These are phyloP conservation scores for Discostella stelligeroides DNA, from an alignment of 108 stramenopile species.

Conservation along the genomic window DNA sequence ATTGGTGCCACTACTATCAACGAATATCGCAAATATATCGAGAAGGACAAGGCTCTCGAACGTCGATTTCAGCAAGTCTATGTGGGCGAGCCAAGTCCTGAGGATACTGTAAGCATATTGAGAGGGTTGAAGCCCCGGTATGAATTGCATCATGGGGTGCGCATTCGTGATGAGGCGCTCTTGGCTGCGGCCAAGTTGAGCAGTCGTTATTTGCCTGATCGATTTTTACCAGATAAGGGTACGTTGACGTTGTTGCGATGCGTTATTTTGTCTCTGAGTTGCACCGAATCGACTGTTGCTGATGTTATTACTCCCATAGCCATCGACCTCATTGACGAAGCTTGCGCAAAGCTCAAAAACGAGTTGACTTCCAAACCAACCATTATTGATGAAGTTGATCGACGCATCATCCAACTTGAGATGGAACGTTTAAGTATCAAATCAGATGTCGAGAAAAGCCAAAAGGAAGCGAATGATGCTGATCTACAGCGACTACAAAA, in stretches of 20 bases:
- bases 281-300: not conserved
- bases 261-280: not conserved
- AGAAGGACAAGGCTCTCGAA: conserved; percentile 98
- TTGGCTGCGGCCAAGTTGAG: conserved; percentile 96
- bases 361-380: conserved; percentile 85
- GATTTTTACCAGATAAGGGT: conserved; percentile 78
- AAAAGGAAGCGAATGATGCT: conserved; percentile 38
- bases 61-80: conserved; percentile 98
- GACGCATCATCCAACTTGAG: conserved; percentile 93
- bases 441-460: conserved; percentile 70
- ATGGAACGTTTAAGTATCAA: conserved; percentile 92
- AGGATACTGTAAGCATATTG: conserved; percentile 98
- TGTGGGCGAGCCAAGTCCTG: conserved; percentile 94
- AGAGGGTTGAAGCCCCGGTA: conserved; percentile 97
- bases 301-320: conserved; percentile 55
- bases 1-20: conserved; percentile 98
- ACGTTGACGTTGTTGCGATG: not conserved
- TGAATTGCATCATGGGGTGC: conserved; percentile 96
- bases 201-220: conserved; percentile 96
- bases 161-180: conserved; percentile 96
- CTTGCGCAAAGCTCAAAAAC: conserved; percentile 91
- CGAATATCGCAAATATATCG: conserved; percentile 97
- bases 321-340: conserved; percentile 99
- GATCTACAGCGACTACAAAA: conserved; percentile 62
- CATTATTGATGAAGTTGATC: conserved; percentile 90